These are phyloP conservation scores for Cadophora malorum DNA, from an alignment of 2,329 filamentous ascomycete species.

Conservation along the genomic window DNA sequence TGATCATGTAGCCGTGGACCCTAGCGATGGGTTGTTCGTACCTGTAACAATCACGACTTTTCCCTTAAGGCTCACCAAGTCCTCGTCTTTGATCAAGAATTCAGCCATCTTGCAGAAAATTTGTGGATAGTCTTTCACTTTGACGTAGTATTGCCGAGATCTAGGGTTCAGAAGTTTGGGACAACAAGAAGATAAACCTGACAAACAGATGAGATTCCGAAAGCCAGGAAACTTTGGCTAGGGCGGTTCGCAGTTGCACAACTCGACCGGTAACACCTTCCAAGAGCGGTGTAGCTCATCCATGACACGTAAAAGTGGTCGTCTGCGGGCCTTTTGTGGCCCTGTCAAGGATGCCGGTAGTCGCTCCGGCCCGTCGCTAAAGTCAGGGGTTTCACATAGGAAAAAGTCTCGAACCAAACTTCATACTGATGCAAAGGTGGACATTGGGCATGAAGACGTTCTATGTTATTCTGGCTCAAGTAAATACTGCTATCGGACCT, in stretches of 20 bases:
- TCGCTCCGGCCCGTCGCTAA: neutral
- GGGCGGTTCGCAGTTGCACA: too few species aligned
- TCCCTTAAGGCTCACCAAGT: conserved; percentile 52
- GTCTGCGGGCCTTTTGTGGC: neutral
- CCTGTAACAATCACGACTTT: conserved; percentile 61
- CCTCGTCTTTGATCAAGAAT: conserved; percentile 53
- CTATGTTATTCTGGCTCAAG: neutral
- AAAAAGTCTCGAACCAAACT: too few species aligned
- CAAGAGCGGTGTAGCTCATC: neutral
- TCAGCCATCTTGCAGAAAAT: conserved; percentile 49
- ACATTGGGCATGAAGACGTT: neutral
- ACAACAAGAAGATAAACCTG: neutral
- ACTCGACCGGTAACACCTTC: neutral
- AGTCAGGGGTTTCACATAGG: neutral
- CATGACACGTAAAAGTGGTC: neutral
- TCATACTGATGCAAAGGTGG: neutral
- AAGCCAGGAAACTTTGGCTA: neutral
- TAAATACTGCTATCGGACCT: neutral
- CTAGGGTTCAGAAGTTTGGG: neutral
- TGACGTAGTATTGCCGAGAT: neutral
- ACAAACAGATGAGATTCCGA: neutral
- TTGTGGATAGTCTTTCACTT: too few species aligned
- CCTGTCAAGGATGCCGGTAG: conserved; percentile 5
- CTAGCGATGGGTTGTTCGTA: conserved; percentile 38
- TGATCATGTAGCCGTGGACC: conserved; percentile 18